Conservation (phyloP, 495 filamentous ascomycete species). For the Pseudevernia furfuracea region DNA sequence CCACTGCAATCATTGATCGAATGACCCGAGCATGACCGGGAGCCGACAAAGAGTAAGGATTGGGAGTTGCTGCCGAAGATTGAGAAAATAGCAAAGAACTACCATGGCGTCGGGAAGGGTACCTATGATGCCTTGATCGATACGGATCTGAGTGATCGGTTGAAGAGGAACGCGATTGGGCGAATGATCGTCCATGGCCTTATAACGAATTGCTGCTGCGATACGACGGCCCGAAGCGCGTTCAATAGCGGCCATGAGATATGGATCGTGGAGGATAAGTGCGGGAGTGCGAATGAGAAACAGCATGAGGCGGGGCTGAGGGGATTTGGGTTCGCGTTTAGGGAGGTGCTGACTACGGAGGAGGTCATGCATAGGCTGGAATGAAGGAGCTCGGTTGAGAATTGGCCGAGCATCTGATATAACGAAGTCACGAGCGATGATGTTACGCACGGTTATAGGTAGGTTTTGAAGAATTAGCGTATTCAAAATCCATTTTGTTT, state of each 20-base stretch:
- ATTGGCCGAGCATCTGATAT: neutral
- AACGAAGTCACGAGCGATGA: too few species aligned
- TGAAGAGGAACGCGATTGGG: conserved; percentile 23
- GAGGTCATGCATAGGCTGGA: conserved; percentile 28
- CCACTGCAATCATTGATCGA: too few species aligned
- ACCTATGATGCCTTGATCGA: conserved; percentile 33
- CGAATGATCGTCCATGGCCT: conserved; percentile 36
- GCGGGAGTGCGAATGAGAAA: conserved; percentile 29
- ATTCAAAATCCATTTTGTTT: too few species aligned
- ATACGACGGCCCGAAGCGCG: conserved; percentile 35
- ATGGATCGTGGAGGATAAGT: conserved; percentile 36
- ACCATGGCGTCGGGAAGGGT: conserved; percentile 28
- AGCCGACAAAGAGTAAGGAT: too few species aligned
- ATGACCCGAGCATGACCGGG: too few species aligned
- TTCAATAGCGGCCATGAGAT: conserved; percentile 41
- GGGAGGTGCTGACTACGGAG: conserved; percentile 30
- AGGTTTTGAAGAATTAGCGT: too few species aligned
- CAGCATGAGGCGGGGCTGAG: conserved; percentile 33
- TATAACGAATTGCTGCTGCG: conserved; percentile 40
- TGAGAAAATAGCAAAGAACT: conserved; percentile 10
- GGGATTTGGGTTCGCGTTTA: conserved; percentile 33
- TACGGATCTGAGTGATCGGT: conserved; percentile 26
- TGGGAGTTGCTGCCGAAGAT: conserved; percentile 36
- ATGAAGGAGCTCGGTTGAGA: neutral
- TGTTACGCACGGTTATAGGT: too few species aligned